These are phyloP conservation scores for Priceomyces medius DNA, from an alignment of 805 yeast genomes.

Conservation along the genomic window DNA sequence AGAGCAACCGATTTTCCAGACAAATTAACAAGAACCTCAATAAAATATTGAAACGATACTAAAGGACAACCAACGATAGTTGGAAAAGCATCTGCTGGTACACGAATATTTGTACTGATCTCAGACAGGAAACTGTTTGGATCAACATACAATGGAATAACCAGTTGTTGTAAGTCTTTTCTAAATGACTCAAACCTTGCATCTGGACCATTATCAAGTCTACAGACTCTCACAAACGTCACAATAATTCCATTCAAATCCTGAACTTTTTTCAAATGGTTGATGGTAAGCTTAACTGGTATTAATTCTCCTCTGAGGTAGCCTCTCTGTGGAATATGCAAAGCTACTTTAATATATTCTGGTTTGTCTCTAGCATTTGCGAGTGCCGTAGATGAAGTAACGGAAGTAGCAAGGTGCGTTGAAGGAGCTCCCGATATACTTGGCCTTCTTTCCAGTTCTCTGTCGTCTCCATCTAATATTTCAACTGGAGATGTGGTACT, in stretches of 20 bases:
- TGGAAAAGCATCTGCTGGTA: conserved; percentile 86
- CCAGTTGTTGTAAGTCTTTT: conserved; percentile 76
- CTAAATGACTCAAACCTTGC: conserved; percentile 70
- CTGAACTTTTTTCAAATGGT: conserved; percentile 69
- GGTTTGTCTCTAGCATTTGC: conserved; percentile 10
- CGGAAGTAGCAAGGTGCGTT: conserved; percentile 7
- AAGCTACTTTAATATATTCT: conserved; percentile 34
- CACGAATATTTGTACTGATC: conserved; percentile 59
- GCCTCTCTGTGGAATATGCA: conserved; percentile 57
- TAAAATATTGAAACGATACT: conserved; percentile 78
- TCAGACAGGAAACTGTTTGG: conserved; percentile 57
- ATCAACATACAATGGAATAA: conserved; percentile 77
- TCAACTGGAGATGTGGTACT: conserved; percentile 29
- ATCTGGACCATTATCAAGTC: conserved; percentile 57
- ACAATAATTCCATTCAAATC: conserved; percentile 72
- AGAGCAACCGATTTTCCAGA: conserved; percentile 53
- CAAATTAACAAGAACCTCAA: conserved; percentile 80
- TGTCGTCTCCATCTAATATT: conserved; percentile 4
- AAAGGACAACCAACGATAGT: conserved; percentile 70
- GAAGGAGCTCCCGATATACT: neutral
- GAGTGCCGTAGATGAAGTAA: conserved; percentile 2
- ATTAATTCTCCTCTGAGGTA: conserved; percentile 76
- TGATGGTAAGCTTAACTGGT: conserved; percentile 64
- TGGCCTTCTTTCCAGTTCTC: conserved; percentile 1
- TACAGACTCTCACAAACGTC: conserved; percentile 77